Percentiles rank a stretch among this genome's conserved stretches.
Conservation (phyloP, 352 stramenopile genomes). For the Pythium sukuiense region DNA sequence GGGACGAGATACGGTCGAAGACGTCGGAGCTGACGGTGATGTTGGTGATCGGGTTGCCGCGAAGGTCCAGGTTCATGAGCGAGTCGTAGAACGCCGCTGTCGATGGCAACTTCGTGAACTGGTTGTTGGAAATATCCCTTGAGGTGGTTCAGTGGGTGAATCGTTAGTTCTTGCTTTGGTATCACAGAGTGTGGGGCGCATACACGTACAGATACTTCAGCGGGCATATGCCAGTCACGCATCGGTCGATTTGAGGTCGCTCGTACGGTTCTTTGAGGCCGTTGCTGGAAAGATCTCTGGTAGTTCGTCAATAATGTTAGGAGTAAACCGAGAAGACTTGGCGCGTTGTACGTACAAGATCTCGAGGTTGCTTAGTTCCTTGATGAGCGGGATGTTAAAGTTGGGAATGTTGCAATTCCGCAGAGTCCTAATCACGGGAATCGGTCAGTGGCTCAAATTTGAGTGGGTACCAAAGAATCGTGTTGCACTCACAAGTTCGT, state of each 20-base stretch:
- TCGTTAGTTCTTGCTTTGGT: too few species aligned
- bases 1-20: slow-evolving; percentile 13
- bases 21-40: slow-evolving; percentile 14
- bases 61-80: slow-evolving; percentile 2
- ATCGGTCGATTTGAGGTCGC: slow-evolving; percentile 8
- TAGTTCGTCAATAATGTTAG: not conserved
- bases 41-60: slow-evolving; percentile 23
- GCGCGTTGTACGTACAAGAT: slow-evolving; percentile 7
- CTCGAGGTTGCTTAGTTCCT: slow-evolving; percentile 9
- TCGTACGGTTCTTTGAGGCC: slow-evolving; percentile 14
- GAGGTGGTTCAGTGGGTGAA: too few species aligned
- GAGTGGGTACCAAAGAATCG: not conserved
- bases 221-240: slow-evolving; percentile 10
- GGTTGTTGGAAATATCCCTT: slow-evolving; percentile 11
- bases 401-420: slow-evolving; percentile 9
- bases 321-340: not conserved
- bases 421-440: not conserved
- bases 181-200: not conserved
- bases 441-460: not conserved
- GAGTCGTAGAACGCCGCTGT: slow-evolving; percentile 1
- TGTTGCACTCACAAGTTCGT: not conserved
- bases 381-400: slow-evolving; percentile 14
- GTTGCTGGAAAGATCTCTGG: slow-evolving; percentile 11
- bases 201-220: slow-evolving; percentile 14
- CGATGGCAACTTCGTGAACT: slow-evolving; percentile 2